Base-by-base conservation (phyloP, 345 rosid genomes). In the Tarenaya hassleriana region DNA sequence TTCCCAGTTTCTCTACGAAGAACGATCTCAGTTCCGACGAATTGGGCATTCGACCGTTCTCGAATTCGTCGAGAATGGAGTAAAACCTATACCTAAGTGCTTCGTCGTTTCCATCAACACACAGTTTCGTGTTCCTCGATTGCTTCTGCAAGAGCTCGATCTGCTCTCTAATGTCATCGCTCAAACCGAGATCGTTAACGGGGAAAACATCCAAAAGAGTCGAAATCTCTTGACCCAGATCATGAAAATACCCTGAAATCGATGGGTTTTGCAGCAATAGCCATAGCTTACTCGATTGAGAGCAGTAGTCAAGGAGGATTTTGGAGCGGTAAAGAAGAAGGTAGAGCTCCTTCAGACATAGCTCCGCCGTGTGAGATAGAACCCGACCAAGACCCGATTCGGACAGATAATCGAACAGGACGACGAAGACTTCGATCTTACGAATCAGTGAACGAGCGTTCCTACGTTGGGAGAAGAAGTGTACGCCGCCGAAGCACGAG, bases 151-250 rank as follows among this genome's bases (percentile, higher is more conserved):
- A 52, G 0, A 94, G 63, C 67, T 86, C 86, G 58, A 88, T 46
- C 60, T 88, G 97, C 34, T 94, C 99, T 71, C 76, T 60, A 21
- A 88, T 69, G 55, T 94, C 97, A 50, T 85, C 85, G 57, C 81
- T 74, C 66, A 94, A 69, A 16, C 35, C 43, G 20, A 83, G 58
- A 53, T 83, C 79, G 19, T 68, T 43, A 8, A 80, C 53, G 0
- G 95, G 95, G 54, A 94, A 77, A 21, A 88, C 97, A 73, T 94
- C 99, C 65, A 94, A 66, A 39, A 88, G 95, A 56, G 97, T 94
- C 10, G 73, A 71, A 20, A 85, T 78, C 48, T 94, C 99, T 63
- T 81, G 91, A 64, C 86, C 79, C 77, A 88, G 66, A 64, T 88
- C 97, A 66, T 94, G 95, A 66, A 88, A 94, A 74, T 94, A 91